Evolutionary conservation across 352 stramenopile genomes (phyloP).

Genomic region (Globisporangium okanoganense): DNA sequence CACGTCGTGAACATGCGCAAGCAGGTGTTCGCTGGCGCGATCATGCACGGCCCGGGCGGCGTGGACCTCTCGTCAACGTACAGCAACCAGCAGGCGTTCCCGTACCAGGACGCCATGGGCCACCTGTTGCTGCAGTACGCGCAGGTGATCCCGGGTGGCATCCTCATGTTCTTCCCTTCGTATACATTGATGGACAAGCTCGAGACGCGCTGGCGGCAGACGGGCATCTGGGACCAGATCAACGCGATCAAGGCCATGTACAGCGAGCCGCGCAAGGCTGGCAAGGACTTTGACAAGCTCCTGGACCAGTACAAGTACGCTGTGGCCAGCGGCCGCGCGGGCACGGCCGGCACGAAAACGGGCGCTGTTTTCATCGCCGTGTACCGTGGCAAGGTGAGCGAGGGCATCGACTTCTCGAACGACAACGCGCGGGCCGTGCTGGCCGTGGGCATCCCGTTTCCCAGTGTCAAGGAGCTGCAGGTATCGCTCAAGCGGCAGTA

Average conservation of each 20-base stretch:
- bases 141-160: constrained; percentile 60
- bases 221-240: constrained; percentile 56
- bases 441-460: constrained; percentile 98
- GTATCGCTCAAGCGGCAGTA: constrained; percentile 79
- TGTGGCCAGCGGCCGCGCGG: constrained; percentile 24
- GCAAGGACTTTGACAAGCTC: constrained; percentile 79
- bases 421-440: constrained; percentile 95
- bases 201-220: constrained; percentile 59
- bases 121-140: constrained; percentile 70
- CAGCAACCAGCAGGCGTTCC: constrained; percentile 75
- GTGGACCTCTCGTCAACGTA: constrained; percentile 78
- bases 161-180: constrained; percentile 87
- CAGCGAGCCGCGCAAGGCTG: constrained; percentile 61
- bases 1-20: constrained; percentile 87
- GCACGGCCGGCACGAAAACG: constrained; percentile 22
- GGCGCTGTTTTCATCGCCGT: constrained; percentile 97
- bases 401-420: constrained; percentile 99
- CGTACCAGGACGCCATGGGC: constrained; percentile 81
- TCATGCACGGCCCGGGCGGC: constrained; percentile 62
- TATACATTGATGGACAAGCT: constrained; percentile 82
- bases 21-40: constrained; percentile 72
- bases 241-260: constrained; percentile 61
- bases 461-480: constrained; percentile 92
- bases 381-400: constrained; percentile 97
- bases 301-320: constrained; percentile 70